Percentiles rank a stretch among this genome's conserved stretches.
Evolutionary conservation across 257 asterid genomes (phyloP).

Genomic region (Solanum pennellii): DNA sequence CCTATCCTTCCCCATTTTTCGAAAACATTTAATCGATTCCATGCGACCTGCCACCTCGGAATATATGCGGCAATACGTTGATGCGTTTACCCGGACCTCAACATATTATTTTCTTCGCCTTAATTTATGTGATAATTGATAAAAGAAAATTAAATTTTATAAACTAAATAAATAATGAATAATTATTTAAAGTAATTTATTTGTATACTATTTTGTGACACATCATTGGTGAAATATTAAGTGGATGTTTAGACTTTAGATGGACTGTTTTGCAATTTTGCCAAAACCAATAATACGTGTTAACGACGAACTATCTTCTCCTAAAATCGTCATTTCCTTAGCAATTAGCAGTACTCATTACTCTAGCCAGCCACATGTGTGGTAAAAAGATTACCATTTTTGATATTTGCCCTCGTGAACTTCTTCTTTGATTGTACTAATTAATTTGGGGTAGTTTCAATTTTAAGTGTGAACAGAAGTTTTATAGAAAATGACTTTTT

Average conservation of each 20-base stretch:
- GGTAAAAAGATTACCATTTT: neutral
- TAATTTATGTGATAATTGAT: neutral
- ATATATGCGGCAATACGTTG: conserved; percentile 19
- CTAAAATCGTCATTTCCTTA: neutral
- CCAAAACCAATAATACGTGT: conserved; percentile 8
- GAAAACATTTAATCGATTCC: neutral
- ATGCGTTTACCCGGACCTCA: neutral
- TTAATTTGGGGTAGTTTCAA: neutral
- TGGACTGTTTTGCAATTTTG: neutral
- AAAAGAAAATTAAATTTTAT: no score
- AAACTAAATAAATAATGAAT: no score
- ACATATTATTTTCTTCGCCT: neutral
- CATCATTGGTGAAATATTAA: neutral
- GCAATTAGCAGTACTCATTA: neutral
- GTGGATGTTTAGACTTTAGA: neutral
- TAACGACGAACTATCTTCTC: neutral
- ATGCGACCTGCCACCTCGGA: neutral
- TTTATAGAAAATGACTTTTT: no score
- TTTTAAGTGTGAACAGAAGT: neutral
- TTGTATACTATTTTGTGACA: neutral
- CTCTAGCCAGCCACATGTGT: conserved; percentile 17
- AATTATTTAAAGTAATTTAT: neutral
- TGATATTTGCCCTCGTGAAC: neutral
- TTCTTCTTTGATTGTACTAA: neutral
- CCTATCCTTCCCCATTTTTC: neutral